phyloP scores from a whole-genome alignment of 352 stramenopile species.

The Globisporangium heterothallicum region DNA sequence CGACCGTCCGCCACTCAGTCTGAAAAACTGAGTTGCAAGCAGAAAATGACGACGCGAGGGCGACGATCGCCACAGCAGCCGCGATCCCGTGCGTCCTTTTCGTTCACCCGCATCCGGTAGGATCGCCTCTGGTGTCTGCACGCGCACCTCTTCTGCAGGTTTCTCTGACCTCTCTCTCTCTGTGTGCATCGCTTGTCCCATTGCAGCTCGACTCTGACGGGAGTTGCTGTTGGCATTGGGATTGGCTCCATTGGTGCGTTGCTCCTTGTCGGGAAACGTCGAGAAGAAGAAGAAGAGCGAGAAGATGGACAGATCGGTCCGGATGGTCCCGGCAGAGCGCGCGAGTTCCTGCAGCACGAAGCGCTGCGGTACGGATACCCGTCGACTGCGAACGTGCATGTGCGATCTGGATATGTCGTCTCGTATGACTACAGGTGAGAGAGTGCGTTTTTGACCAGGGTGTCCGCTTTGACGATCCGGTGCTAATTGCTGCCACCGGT shows the following conservation, averaged over 20 bases:
- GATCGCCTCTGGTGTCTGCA: background rate
- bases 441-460: background rate
- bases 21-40: background rate
- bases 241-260: slow-evolving; percentile 45
- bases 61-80: slow-evolving; percentile 1
- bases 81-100: slow-evolving; percentile 12
- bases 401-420: slow-evolving; percentile 76
- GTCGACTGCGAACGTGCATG: slow-evolving; percentile 61
- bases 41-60: background rate
- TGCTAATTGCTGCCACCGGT: background rate
- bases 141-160: background rate
- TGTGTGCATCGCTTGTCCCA: background rate
- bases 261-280: slow-evolving; percentile 27
- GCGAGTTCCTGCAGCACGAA: slow-evolving; percentile 37
- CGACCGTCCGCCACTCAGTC: background rate
- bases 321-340: background rate
- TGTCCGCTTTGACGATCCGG: no score
- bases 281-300: slow-evolving; percentile 10
- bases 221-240: slow-evolving; percentile 43
- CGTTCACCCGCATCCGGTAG: slow-evolving; percentile 10
- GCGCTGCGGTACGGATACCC: slow-evolving; percentile 68
- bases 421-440: slow-evolving; percentile 78
- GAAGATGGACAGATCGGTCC: slow-evolving; percentile 6
- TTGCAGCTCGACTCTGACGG: slow-evolving; percentile 29
- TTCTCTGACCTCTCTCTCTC: background rate